phyloP scores from a whole-genome alignment of 106 monocot genomes.

The Dioscorea zingiberensis region DNA sequence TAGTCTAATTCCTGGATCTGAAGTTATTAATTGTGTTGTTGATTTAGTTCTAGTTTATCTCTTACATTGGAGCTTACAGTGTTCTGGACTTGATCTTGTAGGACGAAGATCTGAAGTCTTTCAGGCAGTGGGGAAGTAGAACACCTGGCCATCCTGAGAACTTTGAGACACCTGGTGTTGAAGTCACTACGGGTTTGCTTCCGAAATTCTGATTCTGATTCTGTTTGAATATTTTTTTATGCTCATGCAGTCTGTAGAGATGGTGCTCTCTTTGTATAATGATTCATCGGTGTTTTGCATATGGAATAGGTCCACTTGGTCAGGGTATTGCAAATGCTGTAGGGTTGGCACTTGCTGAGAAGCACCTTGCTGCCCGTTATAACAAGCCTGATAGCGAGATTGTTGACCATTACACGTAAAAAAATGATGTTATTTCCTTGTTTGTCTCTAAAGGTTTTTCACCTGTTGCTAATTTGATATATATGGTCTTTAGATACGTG shows the following conservation, averaged over 20 bases:
- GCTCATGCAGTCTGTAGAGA: too few relatives aligned
- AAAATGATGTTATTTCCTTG: too few relatives aligned
- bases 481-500: slow-evolving; percentile 31
- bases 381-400: slow-evolving; percentile 75
- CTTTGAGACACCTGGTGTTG: slow-evolving; percentile 85
- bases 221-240: too few relatives aligned
- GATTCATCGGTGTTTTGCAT: too few relatives aligned
- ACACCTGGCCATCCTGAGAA: slow-evolving; percentile 99
- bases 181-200: slow-evolving; percentile 88
- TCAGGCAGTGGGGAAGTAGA: slow-evolving; percentile 92
- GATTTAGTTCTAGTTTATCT: too few relatives aligned
- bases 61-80: neutral
- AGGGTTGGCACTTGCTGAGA: slow-evolving; percentile 83
- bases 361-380: slow-evolving; percentile 72
- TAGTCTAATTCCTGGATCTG: too few relatives aligned
- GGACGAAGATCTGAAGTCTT: slow-evolving; percentile 77
- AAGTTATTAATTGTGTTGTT: too few relatives aligned
- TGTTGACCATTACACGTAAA: slow-evolving; percentile 84
- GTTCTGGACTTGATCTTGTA: slow-evolving; percentile 13
- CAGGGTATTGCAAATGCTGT: slow-evolving; percentile 89
- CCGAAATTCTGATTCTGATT: neutral
- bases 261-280: too few relatives aligned
- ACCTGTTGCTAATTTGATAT: neutral
- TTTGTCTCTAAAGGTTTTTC: neutral
- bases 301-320: slow-evolving; percentile 62